Base-by-base conservation (phyloP, 2,329 filamentous ascomycete species). In the Myotisia sp. region DNA sequence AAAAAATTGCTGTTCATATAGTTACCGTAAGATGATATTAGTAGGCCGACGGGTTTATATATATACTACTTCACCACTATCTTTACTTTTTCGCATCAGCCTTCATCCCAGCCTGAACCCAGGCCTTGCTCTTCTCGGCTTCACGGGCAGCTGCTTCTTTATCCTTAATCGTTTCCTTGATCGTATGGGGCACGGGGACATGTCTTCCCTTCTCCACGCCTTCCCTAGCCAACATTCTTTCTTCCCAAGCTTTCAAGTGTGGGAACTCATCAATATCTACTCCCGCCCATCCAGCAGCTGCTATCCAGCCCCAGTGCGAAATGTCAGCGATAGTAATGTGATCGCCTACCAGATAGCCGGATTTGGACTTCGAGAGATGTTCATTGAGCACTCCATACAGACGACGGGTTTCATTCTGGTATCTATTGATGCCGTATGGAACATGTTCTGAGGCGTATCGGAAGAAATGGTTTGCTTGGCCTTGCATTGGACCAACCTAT, bases 391-490 rank as follows among this genome's bases (percentile, higher is more conserved):
- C 77, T 33, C 74, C 66, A 60, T 90, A 92, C 2, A 93, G 65
- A 2, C 85, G 75, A n/a, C 77, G 69, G 0, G 79, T 83, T 61
- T 93, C 85, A 52, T 83, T 90, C 50, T 68, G 63, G 60, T 92
- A 93, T 30, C 85, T 71, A 50, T 81, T 74, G 36, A 92, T 73
- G 42, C 79, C 83, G 53, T 93, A 92, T 49, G 76, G 65, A 47
- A 92, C 87, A 53, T 71, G 74, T 53, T 86, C 79, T 0, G 82
- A 80, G 1, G 84, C 83, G 49, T 92, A 92, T 37, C 81, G 71
- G 30, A 63, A 64, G 58, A 92, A 92, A 59, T 92, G 83, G 56
- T 90, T 85, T 34, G 82, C 70, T 34, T 41, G 38, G n/a, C 38
- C 38, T 41, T 29, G 22, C 22, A 37, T 37, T 22, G 31, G 31